A percentile compares a stretch with the other conserved stretches of the same genome.
Evolutionary conservation across 345 rosid genomes (phyloP).

Genomic region (Brassica juncea): DNA sequence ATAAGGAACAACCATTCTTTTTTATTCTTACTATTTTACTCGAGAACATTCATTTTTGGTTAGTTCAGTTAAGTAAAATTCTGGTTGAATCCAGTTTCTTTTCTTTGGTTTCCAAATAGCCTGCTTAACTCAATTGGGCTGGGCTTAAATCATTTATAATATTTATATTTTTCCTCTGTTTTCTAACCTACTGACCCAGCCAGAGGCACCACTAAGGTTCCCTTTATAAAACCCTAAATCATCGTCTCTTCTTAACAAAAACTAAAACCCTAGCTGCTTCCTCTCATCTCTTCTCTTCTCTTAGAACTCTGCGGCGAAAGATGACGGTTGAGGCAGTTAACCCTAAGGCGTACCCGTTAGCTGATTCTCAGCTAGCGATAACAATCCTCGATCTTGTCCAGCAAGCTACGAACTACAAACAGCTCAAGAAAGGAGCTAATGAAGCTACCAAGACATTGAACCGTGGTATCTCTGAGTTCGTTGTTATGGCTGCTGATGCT

Average conservation of each 20-base stretch:
- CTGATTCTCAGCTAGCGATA: slow-evolving; percentile 66
- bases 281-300: neutral
- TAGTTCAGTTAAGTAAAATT: neutral
- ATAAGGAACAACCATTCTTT: too few relatives aligned
- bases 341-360: slow-evolving; percentile 86
- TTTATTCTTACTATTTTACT: too few relatives aligned
- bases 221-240: slow-evolving; percentile 23
- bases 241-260: neutral
- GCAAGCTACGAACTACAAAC: slow-evolving; percentile 94
- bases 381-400: slow-evolving; percentile 88
- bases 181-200: neutral
- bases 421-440: slow-evolving; percentile 92
- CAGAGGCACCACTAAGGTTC: neutral
- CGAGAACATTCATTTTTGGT: neutral
- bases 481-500: slow-evolving; percentile 77
- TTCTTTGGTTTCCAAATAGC: neutral
- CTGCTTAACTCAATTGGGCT: neutral
- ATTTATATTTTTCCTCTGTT: neutral
- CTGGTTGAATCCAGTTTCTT: neutral
- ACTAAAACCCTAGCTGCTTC: slow-evolving; percentile 30
- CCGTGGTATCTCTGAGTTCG: slow-evolving; percentile 88
- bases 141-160: neutral
- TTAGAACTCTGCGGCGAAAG: slow-evolving; percentile 7
- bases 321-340: slow-evolving; percentile 61
- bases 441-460: slow-evolving; percentile 96